Evolutionary conservation across 2,329 filamentous ascomycete species (phyloP), one percentile per base, ranked within the genome.

Genomic region (Coleophoma cylindrospora): DNA sequence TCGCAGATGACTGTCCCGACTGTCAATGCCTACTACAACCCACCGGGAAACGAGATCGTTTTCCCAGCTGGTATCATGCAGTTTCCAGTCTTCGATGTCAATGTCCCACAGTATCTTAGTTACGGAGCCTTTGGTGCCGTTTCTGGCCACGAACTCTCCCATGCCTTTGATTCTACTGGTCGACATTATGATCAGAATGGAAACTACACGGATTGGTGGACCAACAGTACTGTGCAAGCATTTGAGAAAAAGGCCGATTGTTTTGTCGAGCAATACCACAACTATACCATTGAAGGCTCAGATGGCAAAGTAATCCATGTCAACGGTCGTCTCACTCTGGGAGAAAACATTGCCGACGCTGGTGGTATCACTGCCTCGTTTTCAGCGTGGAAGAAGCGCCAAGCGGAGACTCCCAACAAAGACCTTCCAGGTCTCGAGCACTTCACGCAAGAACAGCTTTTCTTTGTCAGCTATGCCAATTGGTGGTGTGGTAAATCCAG

Each of bases 31-130:
- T 84, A 84, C 57, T 85, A 87, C 64, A 79, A 81, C 55, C 77
- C 76, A 27, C 73, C 75, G 0, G 75, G 76, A n/a, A 86, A 87
- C 57, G 76, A 81, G 59, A 87, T 88, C 43, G 79, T 83, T 3
- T 85, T 89, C 63, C 82, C 81, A 1, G 83, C 83, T 0, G 85
- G 82, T 0, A 85, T 87, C 50, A 82, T 86, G 77, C 84, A 88
- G 62, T 77, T 79, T 3, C 84, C 85, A 0, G 70, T 83, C 2
- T 88, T 87, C 59, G 79, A 84, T 51, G 74, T 79, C 11, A 68
- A 76, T 5, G 73, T 85, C 1, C 85, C 85, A 0, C 68, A 77
- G 21, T 89, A 87, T 57, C 67, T 88, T 36, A 77, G 77, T 10
- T 89, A 87, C 62, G 84, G 84, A n/a, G 80, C 79, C 0, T 84